A percentile compares a stretch with the other conserved stretches of the same genome.
These are phyloP conservation scores for Chalciporus sp. DNA, from an alignment of 1,284 basidiomycete species.

Conservation along the genomic window DNA sequence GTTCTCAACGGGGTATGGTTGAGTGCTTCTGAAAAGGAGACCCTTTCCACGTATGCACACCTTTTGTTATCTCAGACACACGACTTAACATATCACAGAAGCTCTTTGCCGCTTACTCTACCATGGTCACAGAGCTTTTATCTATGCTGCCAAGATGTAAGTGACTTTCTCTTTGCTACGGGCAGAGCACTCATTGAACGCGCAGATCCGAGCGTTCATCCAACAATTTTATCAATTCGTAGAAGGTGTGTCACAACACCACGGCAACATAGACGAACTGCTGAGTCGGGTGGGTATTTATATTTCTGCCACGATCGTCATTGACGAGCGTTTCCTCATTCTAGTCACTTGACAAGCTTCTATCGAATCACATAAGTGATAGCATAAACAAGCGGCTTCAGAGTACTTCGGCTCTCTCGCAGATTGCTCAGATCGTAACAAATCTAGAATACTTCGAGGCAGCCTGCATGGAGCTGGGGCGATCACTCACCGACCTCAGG, in stretches of 20 bases:
- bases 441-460: slow-evolving; percentile 93
- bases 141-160: slow-evolving; percentile 89
- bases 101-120: slow-evolving; percentile 72
- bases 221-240: slow-evolving; percentile 97
- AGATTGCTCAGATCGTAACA: slow-evolving; percentile 92
- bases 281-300: slow-evolving; percentile 70
- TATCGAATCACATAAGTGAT: slow-evolving; percentile 81
- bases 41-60: slow-evolving; percentile 58
- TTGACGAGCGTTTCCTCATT: slow-evolving; percentile 7
- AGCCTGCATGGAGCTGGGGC: slow-evolving; percentile 85
- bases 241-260: slow-evolving; percentile 91
- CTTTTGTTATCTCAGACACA: not conserved
- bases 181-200: not conserved
- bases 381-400: slow-evolving; percentile 75
- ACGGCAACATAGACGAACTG: slow-evolving; percentile 91
- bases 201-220: slow-evolving; percentile 86
- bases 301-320: not conserved
- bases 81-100: slow-evolving; percentile 44
- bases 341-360: slow-evolving; percentile 85
- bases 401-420: slow-evolving; percentile 82
- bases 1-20: slow-evolving; percentile 90
- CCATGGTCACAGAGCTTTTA: slow-evolving; percentile 98
- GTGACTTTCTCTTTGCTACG: slow-evolving; percentile 20
- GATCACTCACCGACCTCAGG: slow-evolving; percentile 84
- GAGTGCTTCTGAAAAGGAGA: slow-evolving; percentile 63